Evolutionary conservation across 2,329 filamentous ascomycete species (phyloP).

Genomic region (Penicillium olsonii): DNA sequence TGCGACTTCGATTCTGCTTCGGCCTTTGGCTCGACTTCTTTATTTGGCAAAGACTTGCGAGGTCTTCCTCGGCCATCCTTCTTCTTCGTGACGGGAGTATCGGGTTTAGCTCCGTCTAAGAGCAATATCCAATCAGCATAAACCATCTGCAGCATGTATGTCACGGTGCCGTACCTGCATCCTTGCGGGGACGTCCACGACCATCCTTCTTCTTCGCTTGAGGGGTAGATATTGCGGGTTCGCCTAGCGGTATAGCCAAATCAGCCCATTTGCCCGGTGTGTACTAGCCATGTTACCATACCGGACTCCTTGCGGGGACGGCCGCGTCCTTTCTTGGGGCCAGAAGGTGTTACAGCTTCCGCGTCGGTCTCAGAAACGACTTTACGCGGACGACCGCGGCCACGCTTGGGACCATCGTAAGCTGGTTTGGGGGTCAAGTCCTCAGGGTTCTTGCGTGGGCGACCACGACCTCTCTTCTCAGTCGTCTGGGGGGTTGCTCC

Average conservation of each 20-base stretch:
- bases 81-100: conserved; percentile 16
- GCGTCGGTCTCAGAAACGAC: conserved; percentile 16
- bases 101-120: conserved; percentile 9
- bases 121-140: neutral
- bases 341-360: conserved; percentile 4
- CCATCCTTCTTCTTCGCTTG: conserved; percentile 10
- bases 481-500: conserved; percentile 22
- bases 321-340: conserved; percentile 20
- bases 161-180: conserved; percentile 1
- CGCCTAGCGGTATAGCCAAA: neutral
- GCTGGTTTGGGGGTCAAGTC: conserved; percentile 22
- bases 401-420: conserved; percentile 33
- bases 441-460: conserved; percentile 36
- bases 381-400: conserved; percentile 36
- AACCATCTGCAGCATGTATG: neutral
- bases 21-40: neutral
- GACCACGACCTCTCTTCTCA: conserved; percentile 37
- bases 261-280: neutral
- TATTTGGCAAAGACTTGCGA: conserved; percentile 28
- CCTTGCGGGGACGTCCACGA: conserved; percentile 15
- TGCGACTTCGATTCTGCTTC: neutral
- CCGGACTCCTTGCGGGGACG: conserved; percentile 10
- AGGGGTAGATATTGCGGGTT: neutral
- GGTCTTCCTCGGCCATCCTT: conserved; percentile 29
- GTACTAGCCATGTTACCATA: neutral